These are phyloP conservation scores for Cardamine chenopodiifolia DNA, from an alignment of 345 rosid genomes.

Conservation along the genomic window DNA sequence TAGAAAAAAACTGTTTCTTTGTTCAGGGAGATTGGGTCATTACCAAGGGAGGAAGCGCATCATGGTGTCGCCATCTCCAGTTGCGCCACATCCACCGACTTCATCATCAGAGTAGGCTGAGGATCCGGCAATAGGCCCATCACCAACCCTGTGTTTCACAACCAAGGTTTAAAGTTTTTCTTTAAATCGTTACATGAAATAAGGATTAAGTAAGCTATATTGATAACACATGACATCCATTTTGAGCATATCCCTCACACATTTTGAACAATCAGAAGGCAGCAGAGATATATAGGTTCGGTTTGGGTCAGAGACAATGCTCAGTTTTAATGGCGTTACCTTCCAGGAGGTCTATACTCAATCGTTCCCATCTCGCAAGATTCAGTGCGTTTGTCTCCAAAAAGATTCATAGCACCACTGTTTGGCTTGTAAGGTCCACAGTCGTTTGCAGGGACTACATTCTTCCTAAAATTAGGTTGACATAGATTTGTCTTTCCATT, in stretches of 20 bases:
- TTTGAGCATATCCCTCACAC: background rate
- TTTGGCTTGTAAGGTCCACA: slow-evolving; percentile 85
- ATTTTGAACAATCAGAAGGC: background rate
- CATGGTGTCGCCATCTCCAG: slow-evolving; percentile 97
- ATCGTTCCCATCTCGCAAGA: slow-evolving; percentile 41
- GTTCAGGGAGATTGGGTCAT: slow-evolving; percentile 5
- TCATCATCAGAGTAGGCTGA: slow-evolving; percentile 83
- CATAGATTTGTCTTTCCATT: slow-evolving; percentile 72
- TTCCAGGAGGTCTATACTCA: slow-evolving; percentile 62
- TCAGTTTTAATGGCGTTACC: slow-evolving; percentile 48
- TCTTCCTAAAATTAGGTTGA: slow-evolving; percentile 88
- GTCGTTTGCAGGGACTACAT: slow-evolving; percentile 54
- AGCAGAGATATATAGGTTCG: background rate
- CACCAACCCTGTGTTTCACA: slow-evolving; percentile 71
- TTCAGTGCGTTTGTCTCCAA: slow-evolving; percentile 30
- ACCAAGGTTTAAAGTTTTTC: background rate
- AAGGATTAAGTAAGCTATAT: background rate
- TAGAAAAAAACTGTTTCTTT: background rate
- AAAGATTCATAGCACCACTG: slow-evolving; percentile 3
- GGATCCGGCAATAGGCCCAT: slow-evolving; percentile 93
- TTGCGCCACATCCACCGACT: slow-evolving; percentile 97
- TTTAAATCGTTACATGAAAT: background rate
- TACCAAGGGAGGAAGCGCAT: slow-evolving; percentile 99
- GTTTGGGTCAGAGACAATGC: background rate
- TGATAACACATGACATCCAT: background rate